These are phyloP conservation scores for Scheffersomyces titani DNA, from an alignment of 1,139 yeast genomes.

Conservation along the genomic window DNA sequence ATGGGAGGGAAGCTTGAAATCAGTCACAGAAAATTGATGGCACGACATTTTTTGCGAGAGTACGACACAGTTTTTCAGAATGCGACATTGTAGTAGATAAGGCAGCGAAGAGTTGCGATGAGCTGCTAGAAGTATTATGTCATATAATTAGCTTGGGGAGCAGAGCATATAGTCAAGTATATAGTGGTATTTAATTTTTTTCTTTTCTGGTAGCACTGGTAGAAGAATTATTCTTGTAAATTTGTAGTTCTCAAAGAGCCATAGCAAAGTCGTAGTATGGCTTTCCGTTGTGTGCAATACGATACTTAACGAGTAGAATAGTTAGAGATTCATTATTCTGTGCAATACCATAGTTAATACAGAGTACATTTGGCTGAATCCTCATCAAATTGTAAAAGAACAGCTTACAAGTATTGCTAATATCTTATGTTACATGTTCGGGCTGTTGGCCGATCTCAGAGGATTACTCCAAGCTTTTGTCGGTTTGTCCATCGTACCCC, in stretches of 20 bases:
- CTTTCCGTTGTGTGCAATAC: background rate
- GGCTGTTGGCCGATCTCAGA: background rate
- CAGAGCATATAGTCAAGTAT: too few species aligned
- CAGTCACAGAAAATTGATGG: background rate
- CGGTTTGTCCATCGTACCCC: background rate
- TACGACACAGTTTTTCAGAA: background rate
- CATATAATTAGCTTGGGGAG: background rate
- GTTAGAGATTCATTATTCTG: background rate
- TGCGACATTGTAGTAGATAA: background rate
- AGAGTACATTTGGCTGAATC: background rate
- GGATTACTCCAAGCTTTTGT: background rate
- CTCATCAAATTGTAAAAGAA: background rate
- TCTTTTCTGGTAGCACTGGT: background rate
- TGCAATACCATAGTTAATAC: background rate
- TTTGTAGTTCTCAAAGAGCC: background rate
- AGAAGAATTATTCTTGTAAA: background rate
- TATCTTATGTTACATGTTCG: background rate
- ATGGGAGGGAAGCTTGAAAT: background rate
- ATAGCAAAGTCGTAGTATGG: background rate
- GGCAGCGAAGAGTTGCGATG: background rate
- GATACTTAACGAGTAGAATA: background rate
- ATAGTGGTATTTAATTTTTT: too few species aligned
- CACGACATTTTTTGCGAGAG: background rate
- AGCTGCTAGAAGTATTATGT: background rate
- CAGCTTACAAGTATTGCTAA: background rate